Evolutionary conservation across 2,329 filamentous ascomycete genomes (phyloP).

Genomic region (Blastomyces emzantsi): DNA sequence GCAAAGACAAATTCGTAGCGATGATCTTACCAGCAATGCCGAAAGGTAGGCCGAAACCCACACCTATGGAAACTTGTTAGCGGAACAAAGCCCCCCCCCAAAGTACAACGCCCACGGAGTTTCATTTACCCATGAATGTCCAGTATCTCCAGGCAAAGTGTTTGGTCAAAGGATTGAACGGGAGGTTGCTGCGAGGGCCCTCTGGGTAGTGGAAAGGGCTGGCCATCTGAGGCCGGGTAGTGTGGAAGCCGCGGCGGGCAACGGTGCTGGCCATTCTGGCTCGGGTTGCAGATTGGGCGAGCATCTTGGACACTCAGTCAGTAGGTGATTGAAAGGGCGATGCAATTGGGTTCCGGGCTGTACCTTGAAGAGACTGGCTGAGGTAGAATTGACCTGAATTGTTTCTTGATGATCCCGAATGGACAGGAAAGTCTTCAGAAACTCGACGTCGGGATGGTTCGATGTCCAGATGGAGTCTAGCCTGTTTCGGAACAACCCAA

Average conservation of each 20-base stretch:
- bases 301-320: constrained; percentile 59
- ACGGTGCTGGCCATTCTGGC: constrained; percentile 56
- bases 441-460: not conserved
- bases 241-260: constrained; percentile 88
- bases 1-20: not conserved
- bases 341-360: constrained; percentile 11
- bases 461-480: not conserved
- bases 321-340: constrained; percentile 17
- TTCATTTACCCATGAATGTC: constrained; percentile 58
- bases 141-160: constrained; percentile 80
- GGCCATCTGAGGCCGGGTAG: constrained; percentile 72
- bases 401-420: not conserved
- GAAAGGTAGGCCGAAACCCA: constrained; percentile 53
- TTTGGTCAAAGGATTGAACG: constrained; percentile 90
- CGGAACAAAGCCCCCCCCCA: constrained; percentile 7
- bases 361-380: constrained; percentile 24
- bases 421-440: not conserved
- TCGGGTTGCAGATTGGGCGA: constrained; percentile 58
- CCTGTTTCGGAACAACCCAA: constrained; percentile 1
- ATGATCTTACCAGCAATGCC: constrained; percentile 51
- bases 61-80: constrained; percentile 41
- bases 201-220: constrained; percentile 98
- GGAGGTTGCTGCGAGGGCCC: constrained; percentile 87
- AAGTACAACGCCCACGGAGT: constrained; percentile 8
- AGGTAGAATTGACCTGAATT: constrained; percentile 2